A percentile compares a stretch with the other conserved stretches of the same genome.
phyloP scores from a whole-genome alignment of 2,329 filamentous ascomycete species.

The Colletotrichum tanaceti region DNA sequence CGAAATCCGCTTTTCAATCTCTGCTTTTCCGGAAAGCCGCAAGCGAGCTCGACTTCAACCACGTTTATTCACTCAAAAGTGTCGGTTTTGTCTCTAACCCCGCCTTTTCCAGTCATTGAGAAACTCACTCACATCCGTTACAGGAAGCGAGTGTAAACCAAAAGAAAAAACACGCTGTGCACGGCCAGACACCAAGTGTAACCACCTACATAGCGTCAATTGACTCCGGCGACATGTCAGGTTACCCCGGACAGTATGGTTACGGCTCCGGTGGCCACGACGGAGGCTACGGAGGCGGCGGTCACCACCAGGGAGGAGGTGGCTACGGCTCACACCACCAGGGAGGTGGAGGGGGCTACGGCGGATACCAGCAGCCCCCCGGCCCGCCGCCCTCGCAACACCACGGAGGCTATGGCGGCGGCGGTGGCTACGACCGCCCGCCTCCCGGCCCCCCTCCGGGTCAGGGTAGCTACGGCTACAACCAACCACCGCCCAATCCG shows the following conservation, averaged over 20 bases:
- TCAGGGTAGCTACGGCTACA: conserved; percentile 46
- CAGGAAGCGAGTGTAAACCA: conserved; percentile 4
- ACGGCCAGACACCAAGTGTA: not conserved
- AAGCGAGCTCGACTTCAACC: not conserved
- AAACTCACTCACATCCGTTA: conserved; percentile 28
- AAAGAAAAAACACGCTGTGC: conserved; percentile 15
- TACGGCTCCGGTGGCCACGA: conserved; percentile 50
- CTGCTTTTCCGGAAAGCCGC: not conserved
- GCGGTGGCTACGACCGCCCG: conserved; percentile 37
- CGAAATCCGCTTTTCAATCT: not conserved
- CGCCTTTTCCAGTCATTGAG: conserved; percentile 12
- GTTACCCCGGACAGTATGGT: conserved; percentile 55
- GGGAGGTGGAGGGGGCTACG: conserved; percentile 46
- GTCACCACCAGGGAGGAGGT: conserved; percentile 42
- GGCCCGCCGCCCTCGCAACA: conserved; percentile 44
- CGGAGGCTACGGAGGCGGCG: conserved; percentile 49
- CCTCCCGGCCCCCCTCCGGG: conserved; percentile 43
- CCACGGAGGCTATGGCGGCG: conserved; percentile 41
- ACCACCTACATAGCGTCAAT: not conserved
- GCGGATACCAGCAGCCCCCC: conserved; percentile 47
- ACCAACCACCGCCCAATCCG: conserved; percentile 43
- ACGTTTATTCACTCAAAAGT: conserved; percentile 22
- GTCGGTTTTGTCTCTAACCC: conserved; percentile 30
- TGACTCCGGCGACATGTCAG: conserved; percentile 45
- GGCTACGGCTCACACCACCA: conserved; percentile 41